Base-by-base conservation (phyloP, 768 basidiomycete genomes). In the Exidia glandulosa region DNA sequence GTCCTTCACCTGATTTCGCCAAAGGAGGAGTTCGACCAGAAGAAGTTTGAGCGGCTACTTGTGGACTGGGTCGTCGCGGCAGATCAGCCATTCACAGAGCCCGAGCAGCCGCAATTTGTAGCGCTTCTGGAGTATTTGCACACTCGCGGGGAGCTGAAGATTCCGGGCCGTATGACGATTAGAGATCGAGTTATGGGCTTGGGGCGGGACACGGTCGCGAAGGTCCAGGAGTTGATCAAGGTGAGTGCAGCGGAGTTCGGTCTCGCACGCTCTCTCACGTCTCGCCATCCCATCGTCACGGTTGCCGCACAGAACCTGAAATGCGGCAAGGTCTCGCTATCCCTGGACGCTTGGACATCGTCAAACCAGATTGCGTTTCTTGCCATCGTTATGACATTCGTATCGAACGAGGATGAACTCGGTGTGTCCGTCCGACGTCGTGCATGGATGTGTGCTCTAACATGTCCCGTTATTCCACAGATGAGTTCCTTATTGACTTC, bases 401-500 rank as follows among this genome's bases (percentile, higher is more conserved):
- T 68, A 10, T 63, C 57, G 13, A 68, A 67, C 56, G 58, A 66
- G 27, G 64, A 66, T 7, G 32, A 64, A 23, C 63, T 67, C 19
- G 64, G 69, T 65, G 57, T n/a, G n/a, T n/a, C n/a, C 14, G 13
- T 59, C 7, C n/a, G n/a, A 36, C 34, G 34, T 7, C 7, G 7
- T 7, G 7, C 16, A 16, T 7, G 7, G 7, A 16, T 7, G 7
- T 16, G 7, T 36, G 7, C 34, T 36, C n/a, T n/a, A n/a, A n/a
- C 34, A 16, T 36, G 45, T 57, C 3, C 52, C 32, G 9, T 37
- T 23, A 33, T 25, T 6, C n/a, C 4, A 6, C 34, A 36, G 34
- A 36, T 7, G 34, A 36, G 34, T 16, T 36, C 16, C 16, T 36
- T 7, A 74, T 76, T 57, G 73, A 75, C 60, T 74, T 76, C 54